A percentile compares a stretch with the other conserved stretches of the same genome.
Conservation (phyloP, 495 filamentous ascomycete genomes). For the Parachaetomium inaequale region DNA sequence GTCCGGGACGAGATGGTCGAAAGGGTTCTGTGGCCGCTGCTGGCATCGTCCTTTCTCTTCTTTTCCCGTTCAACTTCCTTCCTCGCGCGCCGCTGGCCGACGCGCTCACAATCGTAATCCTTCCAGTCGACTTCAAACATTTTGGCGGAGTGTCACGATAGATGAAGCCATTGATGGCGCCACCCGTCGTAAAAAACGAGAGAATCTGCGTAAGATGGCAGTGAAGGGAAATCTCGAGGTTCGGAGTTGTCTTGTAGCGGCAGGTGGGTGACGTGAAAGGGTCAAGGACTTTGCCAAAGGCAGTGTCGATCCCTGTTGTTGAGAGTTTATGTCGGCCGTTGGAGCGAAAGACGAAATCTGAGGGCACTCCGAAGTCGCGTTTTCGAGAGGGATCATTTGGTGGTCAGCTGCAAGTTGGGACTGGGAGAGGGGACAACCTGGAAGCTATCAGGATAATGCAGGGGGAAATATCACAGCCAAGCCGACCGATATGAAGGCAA, state of each 20-base stretch:
- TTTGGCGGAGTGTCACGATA: not conserved
- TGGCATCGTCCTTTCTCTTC: slow-evolving; percentile 31
- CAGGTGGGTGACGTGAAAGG: not conserved
- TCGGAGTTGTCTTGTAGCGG: not conserved
- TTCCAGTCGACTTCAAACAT: slow-evolving; percentile 56
- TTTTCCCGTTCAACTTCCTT: slow-evolving; percentile 35
- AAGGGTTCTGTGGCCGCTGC: slow-evolving; percentile 19
- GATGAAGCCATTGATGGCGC: not conserved
- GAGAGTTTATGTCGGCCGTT: no score
- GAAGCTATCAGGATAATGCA: not conserved
- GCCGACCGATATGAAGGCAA: not conserved
- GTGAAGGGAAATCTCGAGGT: not conserved
- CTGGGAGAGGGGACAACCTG: not conserved
- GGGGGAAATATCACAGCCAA: not conserved
- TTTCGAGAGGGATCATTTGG: not conserved
- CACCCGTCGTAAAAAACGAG: not conserved
- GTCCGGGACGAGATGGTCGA: slow-evolving; percentile 37
- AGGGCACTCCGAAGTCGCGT: not conserved
- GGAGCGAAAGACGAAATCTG: not conserved
- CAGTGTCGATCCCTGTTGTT: no score
- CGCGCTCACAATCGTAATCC: slow-evolving; percentile 43
- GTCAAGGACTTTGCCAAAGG: no score
- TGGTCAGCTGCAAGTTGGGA: not conserved
- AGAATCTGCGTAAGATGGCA: not conserved
- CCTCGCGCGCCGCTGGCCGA: slow-evolving; percentile 43